Conservation (phyloP, 208 protist genomes). For the Phytomonas francai region DNA sequence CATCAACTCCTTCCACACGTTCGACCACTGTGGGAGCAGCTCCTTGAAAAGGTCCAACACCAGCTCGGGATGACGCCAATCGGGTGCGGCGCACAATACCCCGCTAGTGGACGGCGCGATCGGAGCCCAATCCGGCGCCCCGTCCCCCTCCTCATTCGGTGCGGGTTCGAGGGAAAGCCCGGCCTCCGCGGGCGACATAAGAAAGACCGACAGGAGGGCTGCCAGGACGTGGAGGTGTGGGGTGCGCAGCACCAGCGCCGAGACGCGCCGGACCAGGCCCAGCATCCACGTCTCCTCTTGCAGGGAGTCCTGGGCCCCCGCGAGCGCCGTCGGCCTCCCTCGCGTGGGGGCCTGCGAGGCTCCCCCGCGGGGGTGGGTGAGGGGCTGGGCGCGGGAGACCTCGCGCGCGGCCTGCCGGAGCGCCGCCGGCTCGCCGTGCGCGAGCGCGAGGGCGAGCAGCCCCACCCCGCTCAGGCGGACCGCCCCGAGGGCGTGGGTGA, state of each 20-base stretch:
- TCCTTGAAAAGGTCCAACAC: conserved; percentile 43
- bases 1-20: conserved; percentile 73
- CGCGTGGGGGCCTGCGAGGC: neutral
- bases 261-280: conserved; percentile 44
- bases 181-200: neutral
- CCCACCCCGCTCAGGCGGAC: conserved; percentile 52
- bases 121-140: neutral
- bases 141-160: neutral
- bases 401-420: conserved; percentile 17
- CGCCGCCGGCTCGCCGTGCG: conserved; percentile 13
- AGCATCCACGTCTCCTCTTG: conserved; percentile 44
- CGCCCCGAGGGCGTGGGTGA: conserved; percentile 60
- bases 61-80: conserved; percentile 26
- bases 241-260: conserved; percentile 39
- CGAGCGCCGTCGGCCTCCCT: neutral
- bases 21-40: conserved; percentile 38
- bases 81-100: neutral
- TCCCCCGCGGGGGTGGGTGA: conserved; percentile 18
- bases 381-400: conserved; percentile 21
- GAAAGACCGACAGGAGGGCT: conserved; percentile 28
- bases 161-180: neutral
- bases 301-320: neutral
- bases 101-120: neutral
- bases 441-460: conserved; percentile 40
- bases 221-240: conserved; percentile 38